A percentile compares a stretch with the other conserved stretches of the same genome.
These are phyloP conservation scores for Glaciozyma antarctica DNA, from an alignment of 768 basidiomycete species.

Conservation along the genomic window DNA sequence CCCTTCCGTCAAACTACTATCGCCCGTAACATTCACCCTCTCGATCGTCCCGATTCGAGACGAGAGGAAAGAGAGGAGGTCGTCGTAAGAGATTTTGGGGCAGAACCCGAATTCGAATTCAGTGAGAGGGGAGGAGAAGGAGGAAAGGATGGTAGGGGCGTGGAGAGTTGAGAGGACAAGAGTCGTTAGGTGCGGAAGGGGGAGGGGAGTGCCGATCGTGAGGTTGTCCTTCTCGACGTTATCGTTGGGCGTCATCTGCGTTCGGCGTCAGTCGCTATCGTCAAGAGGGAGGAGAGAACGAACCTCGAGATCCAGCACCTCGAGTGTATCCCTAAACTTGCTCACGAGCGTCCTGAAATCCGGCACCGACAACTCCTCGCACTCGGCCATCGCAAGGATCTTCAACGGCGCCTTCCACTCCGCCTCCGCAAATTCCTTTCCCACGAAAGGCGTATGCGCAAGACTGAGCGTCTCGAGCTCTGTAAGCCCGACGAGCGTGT, in stretches of 20 bases:
- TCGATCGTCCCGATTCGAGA: not conserved
- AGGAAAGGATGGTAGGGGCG: not conserved
- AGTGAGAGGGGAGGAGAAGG: not conserved
- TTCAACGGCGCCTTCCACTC: not conserved
- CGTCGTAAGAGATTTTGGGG: not conserved
- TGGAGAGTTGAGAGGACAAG: not conserved
- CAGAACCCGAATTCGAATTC: conserved; percentile 1
- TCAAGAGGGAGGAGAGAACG: not conserved
- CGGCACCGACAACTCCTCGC: not conserved
- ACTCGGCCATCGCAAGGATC: conserved; percentile 6
- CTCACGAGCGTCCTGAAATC: conserved; percentile 1
- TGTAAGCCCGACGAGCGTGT: not conserved
- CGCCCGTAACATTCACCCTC: not conserved
- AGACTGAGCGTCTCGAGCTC: conserved; percentile 9
- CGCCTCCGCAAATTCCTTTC: not conserved
- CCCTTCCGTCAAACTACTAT: not conserved
- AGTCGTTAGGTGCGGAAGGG: not conserved
- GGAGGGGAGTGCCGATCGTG: not conserved
- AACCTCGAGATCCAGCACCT: conserved; percentile 1
- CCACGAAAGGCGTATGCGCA: not conserved
- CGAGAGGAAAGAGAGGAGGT: not conserved
- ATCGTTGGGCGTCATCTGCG: not conserved
- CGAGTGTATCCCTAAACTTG: not conserved
- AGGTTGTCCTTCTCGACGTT: not conserved
- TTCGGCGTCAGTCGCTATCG: too few species aligned